Percentiles rank a stretch among this genome's conserved stretches.
Conservation (phyloP, 176 grass and related monocot species). For the Chrysopogon serrulatus region DNA sequence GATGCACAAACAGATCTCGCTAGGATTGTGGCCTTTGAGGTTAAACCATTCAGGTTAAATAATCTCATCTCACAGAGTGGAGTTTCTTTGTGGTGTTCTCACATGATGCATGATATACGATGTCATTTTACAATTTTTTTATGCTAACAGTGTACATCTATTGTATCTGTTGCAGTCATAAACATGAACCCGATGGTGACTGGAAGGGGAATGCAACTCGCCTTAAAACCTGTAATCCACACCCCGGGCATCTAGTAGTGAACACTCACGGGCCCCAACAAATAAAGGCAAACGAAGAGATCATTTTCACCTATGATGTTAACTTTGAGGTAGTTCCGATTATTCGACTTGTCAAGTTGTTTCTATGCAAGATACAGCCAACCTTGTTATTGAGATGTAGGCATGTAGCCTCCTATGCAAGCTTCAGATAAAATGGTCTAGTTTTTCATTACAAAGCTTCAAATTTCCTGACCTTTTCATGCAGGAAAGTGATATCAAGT, state of each 20-base stretch:
- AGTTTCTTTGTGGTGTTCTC: background rate
- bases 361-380: background rate
- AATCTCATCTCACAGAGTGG: background rate
- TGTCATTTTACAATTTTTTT: background rate
- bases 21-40: slow-evolving; percentile 91
- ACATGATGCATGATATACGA: background rate
- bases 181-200: slow-evolving; percentile 53
- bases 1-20: slow-evolving; percentile 50
- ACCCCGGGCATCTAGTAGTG: slow-evolving; percentile 25
- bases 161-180: slow-evolving; percentile 36
- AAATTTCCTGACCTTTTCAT: background rate
- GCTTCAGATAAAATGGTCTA: slow-evolving; percentile 6
- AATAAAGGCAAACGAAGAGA: slow-evolving; percentile 56
- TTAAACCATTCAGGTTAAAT: slow-evolving; percentile 67
- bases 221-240: slow-evolving; percentile 60
- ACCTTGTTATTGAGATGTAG: background rate
- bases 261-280: slow-evolving; percentile 51
- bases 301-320: slow-evolving; percentile 75
- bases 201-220: slow-evolving; percentile 46
- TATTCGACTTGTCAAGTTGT: background rate
- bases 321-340: slow-evolving; percentile 50
- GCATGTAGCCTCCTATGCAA: background rate
- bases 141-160: background rate
- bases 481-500: slow-evolving; percentile 76
- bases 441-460: background rate